Evolutionary conservation across 208 protist genomes (phyloP), one percentile per base, ranked within the genome.

Genomic region (Tritrichomonas foetus): DNA sequence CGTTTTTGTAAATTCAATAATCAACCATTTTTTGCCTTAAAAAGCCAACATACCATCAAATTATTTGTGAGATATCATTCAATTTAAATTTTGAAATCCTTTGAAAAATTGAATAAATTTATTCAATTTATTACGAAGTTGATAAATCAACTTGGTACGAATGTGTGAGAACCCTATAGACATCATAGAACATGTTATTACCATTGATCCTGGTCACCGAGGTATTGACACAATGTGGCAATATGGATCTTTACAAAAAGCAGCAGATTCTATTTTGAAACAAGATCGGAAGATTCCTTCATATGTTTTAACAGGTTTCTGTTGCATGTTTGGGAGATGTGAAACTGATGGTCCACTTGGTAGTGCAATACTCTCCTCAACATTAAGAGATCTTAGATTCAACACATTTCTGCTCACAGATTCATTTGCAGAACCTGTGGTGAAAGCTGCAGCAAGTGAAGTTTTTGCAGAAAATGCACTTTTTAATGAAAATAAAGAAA

Each of bases 311-410:
- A 89, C 78, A 89, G 78, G 78, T 2, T 53, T 47, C 1, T 89
- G 78, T 47, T 89, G 47, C 22, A 57, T 89, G 8, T 27, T 53
- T 57, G 47, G 47, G 14, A 89, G 47, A 33, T 89, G 78, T 30
- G 78, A 89, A 89, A 36, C 47, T 27, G 78, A 89, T 57, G 78
- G 78, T 61, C 78, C 78, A 39, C 20, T 89, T 33, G 78, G 78
- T 39, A 27, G n/a, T 39, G 25, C 47, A 20, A 39, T 89, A 13
- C 47, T 89, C 16, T 89, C 47, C 44, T 53, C 25, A 33, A 57
- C 78, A 22, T 39, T 89, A 33, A 25, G 78, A 8, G 27, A 3
- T 89, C 78, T 89, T 89, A 47, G 78, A 39, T 89, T 33, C 30
- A 89, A 89, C 9, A 57, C 78, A 39, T 11, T 33, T 20, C 14